Evolutionary conservation across 345 rosid species (phyloP).

Genomic region (Tarenaya hassleriana): DNA sequence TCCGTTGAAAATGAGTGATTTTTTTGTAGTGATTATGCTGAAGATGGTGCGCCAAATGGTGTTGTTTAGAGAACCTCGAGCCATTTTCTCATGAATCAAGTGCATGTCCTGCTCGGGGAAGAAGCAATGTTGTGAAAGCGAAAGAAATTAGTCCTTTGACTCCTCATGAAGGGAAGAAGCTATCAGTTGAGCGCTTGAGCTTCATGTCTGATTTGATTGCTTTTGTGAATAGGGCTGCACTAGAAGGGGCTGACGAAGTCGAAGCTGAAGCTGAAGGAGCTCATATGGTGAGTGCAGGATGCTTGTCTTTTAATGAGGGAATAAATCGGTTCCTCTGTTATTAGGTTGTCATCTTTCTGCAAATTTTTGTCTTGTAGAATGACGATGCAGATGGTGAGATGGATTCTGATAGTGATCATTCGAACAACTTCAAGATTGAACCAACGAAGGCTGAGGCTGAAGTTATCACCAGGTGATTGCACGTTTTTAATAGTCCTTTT

Average conservation of each 20-base stretch:
- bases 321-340: conserved; percentile 4
- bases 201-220: conserved; percentile 62
- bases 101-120: conserved; percentile 23
- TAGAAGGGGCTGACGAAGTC: conserved; percentile 72
- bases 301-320: conserved; percentile 40
- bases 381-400: conserved; percentile 52
- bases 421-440: conserved; percentile 62
- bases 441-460: conserved; percentile 93
- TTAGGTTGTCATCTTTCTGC: conserved; percentile 24
- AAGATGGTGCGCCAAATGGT: conserved; percentile 20
- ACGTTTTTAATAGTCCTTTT: too few species aligned
- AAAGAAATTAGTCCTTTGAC: conserved; percentile 36
- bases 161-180: conserved; percentile 37
- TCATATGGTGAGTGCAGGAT: conserved; percentile 36
- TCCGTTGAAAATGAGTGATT: too few species aligned
- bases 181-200: conserved; percentile 41
- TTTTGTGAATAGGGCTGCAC: conserved; percentile 64
- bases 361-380: conserved; percentile 38
- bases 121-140: conserved; percentile 19
- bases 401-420: conserved; percentile 57
- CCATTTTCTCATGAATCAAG: conserved; percentile 20
- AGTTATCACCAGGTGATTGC: conserved; percentile 84
- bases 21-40: conserved; percentile 27
- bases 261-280: conserved; percentile 50
- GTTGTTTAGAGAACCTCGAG: conserved; percentile 28